Conservation (phyloP, 176 grass and related monocot species). For the Bromus sterilis region DNA sequence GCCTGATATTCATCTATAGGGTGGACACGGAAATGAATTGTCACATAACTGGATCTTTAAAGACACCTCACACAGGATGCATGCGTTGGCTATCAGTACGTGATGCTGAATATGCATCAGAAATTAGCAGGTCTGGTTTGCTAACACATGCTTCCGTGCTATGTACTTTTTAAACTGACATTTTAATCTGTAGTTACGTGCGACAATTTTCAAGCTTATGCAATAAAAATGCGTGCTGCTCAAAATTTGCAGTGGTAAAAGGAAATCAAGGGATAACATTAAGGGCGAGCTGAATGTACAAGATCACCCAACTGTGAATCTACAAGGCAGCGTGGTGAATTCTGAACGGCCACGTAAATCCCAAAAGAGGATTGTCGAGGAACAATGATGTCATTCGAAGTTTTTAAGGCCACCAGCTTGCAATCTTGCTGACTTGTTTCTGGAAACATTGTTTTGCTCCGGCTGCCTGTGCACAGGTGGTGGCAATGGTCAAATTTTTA, state of each 20-base stretch:
- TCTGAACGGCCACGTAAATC: conserved; percentile 33
- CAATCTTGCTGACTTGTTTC: neutral
- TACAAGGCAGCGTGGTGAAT: neutral
- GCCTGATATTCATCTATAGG: conserved; percentile 37
- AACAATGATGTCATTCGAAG: neutral
- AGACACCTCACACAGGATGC: conserved; percentile 65
- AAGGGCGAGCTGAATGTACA: conserved; percentile 20
- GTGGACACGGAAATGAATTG: conserved; percentile 77
- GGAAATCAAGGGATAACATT: neutral
- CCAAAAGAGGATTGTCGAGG: conserved; percentile 19
- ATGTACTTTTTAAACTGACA: neutral
- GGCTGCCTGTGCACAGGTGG: neutral
- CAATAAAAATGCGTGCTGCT: conserved; percentile 20
- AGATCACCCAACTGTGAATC: neutral
- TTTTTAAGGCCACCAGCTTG: neutral
- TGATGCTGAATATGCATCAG: conserved; percentile 37
- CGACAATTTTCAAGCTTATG: conserved; percentile 6
- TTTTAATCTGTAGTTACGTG: neutral
- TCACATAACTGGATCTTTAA: conserved; percentile 85
- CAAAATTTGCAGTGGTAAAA: conserved; percentile 23
- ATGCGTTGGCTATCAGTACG: conserved; percentile 60
- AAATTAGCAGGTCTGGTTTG: conserved; percentile 38
- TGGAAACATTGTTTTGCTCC: conserved; percentile 3
- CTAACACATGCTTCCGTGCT: neutral
- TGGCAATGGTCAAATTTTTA: neutral